Evolutionary conservation across 2,329 filamentous ascomycete genomes (phyloP), one percentile per base, ranked within the genome.

Genomic region (Domatiomyces globalis): DNA sequence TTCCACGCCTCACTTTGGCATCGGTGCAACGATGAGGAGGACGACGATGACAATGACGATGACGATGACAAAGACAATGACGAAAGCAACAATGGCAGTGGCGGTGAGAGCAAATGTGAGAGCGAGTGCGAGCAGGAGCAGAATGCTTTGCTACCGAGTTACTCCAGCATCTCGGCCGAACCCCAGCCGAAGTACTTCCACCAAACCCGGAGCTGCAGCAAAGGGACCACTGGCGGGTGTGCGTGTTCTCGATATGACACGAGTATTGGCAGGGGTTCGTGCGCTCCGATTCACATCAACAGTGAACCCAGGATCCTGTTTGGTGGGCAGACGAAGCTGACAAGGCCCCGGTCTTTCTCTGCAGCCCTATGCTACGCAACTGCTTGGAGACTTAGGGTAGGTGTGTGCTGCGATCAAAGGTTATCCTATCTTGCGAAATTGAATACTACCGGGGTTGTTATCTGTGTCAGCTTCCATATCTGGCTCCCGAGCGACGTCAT

Each of bases 301-400:
- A 10, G 46, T 19, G 43, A 45, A 10, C 5, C 12, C 10, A 33
- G 20, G 27, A 17, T 4, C 22, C 43, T 29, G 9, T 15, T 10
- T 25, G 8, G 1, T 10, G 17, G 18, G 19, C 27, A 48, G 42
- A 22, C 15, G 15, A 27, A n/a, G 10, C 44, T 17, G 15, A 42
- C 33, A 15, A 15, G 27, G 19, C 27, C 48, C 51, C 53, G 43
- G 2, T 17, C 2, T 15, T 43, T 43, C 33, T 43, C 7, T 51
- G 45, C 62, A 96, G 87, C 92, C 92, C 58, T 96, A 96, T 65
- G 95, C 88, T 63, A 96, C 92, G 39, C 92, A 98, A 67, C 95
- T 98, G 50, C 71, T 98, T 8, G 92, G 90, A 51, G 92, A 98
- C 69, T 76, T 98, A 61, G 92, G 92, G 90, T 95, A 80, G 67